Percentiles rank a stretch among this genome's conserved stretches.
These are phyloP conservation scores for Spencermartinsiella europaea DNA, from an alignment of 805 yeast genomes.

Conservation along the genomic window DNA sequence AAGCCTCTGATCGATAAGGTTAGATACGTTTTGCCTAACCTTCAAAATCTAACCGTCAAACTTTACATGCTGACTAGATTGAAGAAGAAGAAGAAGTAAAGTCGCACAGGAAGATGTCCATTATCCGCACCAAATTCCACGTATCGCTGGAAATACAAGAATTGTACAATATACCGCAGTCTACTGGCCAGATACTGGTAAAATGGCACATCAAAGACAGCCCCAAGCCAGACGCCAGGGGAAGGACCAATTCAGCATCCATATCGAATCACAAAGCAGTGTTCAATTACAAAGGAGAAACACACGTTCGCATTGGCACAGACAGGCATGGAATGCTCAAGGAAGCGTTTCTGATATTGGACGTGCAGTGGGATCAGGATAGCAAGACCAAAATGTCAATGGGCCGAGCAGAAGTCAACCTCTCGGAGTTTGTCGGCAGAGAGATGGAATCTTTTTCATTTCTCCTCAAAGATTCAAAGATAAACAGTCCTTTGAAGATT, in stretches of 20 bases:
- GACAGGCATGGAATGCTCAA: constrained; percentile 35
- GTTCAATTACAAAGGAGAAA: constrained; percentile 42
- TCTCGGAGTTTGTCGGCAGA: constrained; percentile 63
- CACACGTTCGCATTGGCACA: constrained; percentile 37
- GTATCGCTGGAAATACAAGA: constrained; percentile 58
- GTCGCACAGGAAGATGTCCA: no score
- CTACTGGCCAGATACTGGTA: constrained; percentile 61
- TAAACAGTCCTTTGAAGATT: constrained; percentile 67
- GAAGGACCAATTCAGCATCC: constrained; percentile 39
- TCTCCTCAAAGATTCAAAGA: constrained; percentile 68
- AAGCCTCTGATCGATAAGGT: no score
- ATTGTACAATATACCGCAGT: constrained; percentile 78
- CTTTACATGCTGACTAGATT: no score
- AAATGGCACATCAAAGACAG: constrained; percentile 59
- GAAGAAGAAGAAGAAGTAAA: no score
- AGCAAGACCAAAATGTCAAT: constrained; percentile 40
- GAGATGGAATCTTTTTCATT: constrained; percentile 54
- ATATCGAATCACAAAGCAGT: constrained; percentile 49
- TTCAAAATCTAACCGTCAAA: no score
- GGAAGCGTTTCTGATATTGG: constrained; percentile 36
- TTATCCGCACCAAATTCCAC: constrained; percentile 42
- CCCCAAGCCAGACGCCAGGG: constrained; percentile 39
- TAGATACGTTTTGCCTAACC: no score
- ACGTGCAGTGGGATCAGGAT: constrained; percentile 40
- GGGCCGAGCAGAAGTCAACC: constrained; percentile 63